Evolutionary conservation across 306 rosid genomes (phyloP).

Genomic region (Morella rubra): DNA sequence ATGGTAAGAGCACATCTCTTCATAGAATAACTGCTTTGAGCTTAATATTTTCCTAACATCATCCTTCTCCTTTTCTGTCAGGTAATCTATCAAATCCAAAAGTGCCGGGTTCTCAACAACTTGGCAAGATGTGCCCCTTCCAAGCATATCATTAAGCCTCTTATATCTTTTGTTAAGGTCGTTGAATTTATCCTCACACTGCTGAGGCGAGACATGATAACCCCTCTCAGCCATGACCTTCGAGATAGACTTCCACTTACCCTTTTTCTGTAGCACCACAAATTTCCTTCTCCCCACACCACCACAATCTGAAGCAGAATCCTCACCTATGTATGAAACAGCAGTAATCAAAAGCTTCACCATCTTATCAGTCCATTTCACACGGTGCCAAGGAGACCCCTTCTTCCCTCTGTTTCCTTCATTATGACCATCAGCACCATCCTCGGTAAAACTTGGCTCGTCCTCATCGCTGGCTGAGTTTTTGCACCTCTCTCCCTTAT

Average conservation of each 20-base stretch:
- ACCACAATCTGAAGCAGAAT: constrained; percentile 46
- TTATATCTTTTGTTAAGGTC: constrained; percentile 92
- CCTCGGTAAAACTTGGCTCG: constrained; percentile 68
- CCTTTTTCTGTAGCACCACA: constrained; percentile 71
- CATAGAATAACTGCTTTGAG: constrained; percentile 87
- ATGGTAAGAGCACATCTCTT: constrained; percentile 96
- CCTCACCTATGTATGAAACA: constrained; percentile 80
- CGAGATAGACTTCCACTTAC: constrained; percentile 90
- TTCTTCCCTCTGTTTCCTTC: constrained; percentile 62
- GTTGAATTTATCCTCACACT: constrained; percentile 94
- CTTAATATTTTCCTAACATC: constrained; percentile 74
- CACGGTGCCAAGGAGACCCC: constrained; percentile 77
- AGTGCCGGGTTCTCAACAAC: constrained; percentile 85
- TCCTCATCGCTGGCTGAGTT: constrained; percentile 78
- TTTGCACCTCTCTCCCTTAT: constrained; percentile 65
- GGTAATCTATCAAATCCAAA: constrained; percentile 66
- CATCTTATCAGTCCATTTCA: constrained; percentile 93
- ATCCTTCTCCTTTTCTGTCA: constrained; percentile 79
- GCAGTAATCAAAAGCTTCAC: constrained; percentile 88
- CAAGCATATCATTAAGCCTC: constrained; percentile 83
- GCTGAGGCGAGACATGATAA: constrained; percentile 86
- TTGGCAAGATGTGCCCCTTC: constrained; percentile 87
- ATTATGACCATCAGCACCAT: constrained; percentile 55
- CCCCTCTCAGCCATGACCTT: constrained; percentile 94
- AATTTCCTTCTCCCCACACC: constrained; percentile 65